Conservation (phyloP, 2,329 filamentous ascomycete genomes). For the Phialemoniopsis sp. region DNA sequence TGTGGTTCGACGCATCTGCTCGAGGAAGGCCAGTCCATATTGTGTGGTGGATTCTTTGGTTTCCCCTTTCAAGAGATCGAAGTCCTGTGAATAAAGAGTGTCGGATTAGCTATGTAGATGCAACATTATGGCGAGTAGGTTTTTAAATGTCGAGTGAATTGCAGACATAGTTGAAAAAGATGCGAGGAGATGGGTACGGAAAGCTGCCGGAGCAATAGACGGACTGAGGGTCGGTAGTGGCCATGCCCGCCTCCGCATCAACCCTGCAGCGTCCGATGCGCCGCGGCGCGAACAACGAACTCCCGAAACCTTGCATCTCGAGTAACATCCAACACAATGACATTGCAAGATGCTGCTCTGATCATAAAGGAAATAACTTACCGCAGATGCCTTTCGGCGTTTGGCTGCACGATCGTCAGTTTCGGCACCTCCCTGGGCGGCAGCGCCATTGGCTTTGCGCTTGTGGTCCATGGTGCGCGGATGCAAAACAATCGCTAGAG, state of each 20-base stretch:
- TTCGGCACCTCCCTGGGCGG: slow-evolving; percentile 38
- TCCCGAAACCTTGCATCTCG: too few relatives aligned
- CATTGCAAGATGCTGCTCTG: too few relatives aligned
- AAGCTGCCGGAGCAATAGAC: neutral
- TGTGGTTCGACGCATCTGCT: slow-evolving; percentile 69
- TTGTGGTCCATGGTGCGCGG: slow-evolving; percentile 47
- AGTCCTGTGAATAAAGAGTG: slow-evolving; percentile 23
- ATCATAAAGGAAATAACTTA: slow-evolving; percentile 21
- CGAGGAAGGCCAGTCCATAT: slow-evolving; percentile 68
- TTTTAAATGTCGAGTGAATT: too few relatives aligned
- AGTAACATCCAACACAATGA: too few relatives aligned
- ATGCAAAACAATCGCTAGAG: slow-evolving; percentile 5
- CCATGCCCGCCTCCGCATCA: slow-evolving; percentile 1
- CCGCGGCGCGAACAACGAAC: too few relatives aligned
- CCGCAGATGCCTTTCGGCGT: slow-evolving; percentile 49
- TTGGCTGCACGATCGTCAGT: slow-evolving; percentile 50
- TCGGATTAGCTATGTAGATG: neutral
- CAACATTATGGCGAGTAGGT: too few relatives aligned
- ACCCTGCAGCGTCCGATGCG: neutral
- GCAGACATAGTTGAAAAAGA: too few relatives aligned
- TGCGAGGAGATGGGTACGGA: neutral
- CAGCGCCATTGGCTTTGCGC: slow-evolving; percentile 44
- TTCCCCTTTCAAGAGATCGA: slow-evolving; percentile 53
- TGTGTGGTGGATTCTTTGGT: slow-evolving; percentile 65
- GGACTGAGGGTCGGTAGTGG: neutral